These are phyloP conservation scores for Erysimum pusillum DNA, from an alignment of 441 rosid species.

Conservation along the genomic window DNA sequence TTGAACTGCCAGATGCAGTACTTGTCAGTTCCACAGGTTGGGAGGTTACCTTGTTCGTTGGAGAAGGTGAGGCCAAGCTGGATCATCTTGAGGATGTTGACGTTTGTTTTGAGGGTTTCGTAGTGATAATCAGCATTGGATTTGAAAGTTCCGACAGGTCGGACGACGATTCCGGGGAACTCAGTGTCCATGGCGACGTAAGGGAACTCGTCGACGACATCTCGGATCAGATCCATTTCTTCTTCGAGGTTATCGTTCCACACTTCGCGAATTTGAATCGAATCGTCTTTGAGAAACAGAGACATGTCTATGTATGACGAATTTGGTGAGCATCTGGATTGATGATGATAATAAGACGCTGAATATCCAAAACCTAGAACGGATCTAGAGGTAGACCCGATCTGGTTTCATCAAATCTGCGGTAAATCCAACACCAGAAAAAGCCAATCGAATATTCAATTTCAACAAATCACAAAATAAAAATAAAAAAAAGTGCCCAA, in stretches of 20 bases:
- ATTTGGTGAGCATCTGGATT: constrained; percentile 34
- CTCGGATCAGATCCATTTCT: constrained; percentile 63
- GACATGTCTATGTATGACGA: constrained; percentile 52
- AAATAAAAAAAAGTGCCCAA: too few species aligned
- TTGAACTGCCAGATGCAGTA: constrained; percentile 77
- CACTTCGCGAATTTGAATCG: constrained; percentile 69
- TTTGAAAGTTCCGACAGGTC: constrained; percentile 67
- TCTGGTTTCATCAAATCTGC: constrained; percentile 43
- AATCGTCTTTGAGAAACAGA: constrained; percentile 60
- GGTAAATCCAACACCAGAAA: neutral
- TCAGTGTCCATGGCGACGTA: constrained; percentile 74
- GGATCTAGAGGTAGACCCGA: constrained; percentile 45
- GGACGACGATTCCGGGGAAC: constrained; percentile 68
- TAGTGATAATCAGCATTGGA: constrained; percentile 63
- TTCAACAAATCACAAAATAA: neutral
- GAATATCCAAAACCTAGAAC: constrained; percentile 34
- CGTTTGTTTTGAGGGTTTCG: constrained; percentile 64
- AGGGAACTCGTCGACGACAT: constrained; percentile 62
- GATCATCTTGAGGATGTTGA: constrained; percentile 66
- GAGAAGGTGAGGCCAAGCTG: constrained; percentile 73
- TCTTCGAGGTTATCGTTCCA: constrained; percentile 60
- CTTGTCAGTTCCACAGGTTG: constrained; percentile 65
- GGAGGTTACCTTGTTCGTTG: constrained; percentile 67
- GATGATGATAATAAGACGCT: neutral
- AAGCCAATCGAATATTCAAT: constrained; percentile 1